Evolutionary conservation across 768 basidiomycete species (phyloP), one percentile per base, ranked within the genome.

Genomic region (Termitomyces sp.): DNA sequence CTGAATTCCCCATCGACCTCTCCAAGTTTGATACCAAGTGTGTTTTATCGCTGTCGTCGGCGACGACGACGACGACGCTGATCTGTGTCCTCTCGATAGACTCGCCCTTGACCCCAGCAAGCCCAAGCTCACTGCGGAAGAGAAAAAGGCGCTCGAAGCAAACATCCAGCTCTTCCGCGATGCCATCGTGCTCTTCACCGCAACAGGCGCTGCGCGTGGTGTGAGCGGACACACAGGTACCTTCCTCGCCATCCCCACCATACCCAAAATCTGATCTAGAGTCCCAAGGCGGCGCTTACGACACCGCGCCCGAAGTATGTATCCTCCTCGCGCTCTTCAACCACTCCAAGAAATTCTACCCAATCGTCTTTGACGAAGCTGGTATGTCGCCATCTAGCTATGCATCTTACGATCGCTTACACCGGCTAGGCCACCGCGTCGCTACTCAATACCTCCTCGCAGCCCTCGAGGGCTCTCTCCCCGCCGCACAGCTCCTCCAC

Each of bases 361-460:
- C 89, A 0, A 79, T 90, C 60, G 75, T 92, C 32, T 93, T 91
- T 63, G 90, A 93, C 66, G 91, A 93, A 72, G 91, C 91, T 44
- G 91, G 91, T 91, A 60, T 57, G 84, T 74, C 42, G 15, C 7
- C 8, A 32, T 38, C 63, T 54, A 62, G 42, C 61, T 18, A n/a
- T n/a, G n/a, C n/a, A n/a, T n/a, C n/a, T n/a, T n/a, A n/a, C n/a
- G n/a, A n/a, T 42, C 20, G 65, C 51, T 60, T 8, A 48, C 45
- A 12, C 3, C 51, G 3, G 46, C 48, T 60, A 90, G 93, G 93
- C 36, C 93, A 94, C 69, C 90, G 93, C 69, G 93, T 95, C 60
- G 93, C 92, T 1, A 94, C 92, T 0, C 93, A 95, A 70, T 95
- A 94, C 72, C 79, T 95, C 36, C 82, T 94, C 35, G 79, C 92